Conservation (phyloP, 768 basidiomycete species). For the Tricholoma saponaceum region DNA sequence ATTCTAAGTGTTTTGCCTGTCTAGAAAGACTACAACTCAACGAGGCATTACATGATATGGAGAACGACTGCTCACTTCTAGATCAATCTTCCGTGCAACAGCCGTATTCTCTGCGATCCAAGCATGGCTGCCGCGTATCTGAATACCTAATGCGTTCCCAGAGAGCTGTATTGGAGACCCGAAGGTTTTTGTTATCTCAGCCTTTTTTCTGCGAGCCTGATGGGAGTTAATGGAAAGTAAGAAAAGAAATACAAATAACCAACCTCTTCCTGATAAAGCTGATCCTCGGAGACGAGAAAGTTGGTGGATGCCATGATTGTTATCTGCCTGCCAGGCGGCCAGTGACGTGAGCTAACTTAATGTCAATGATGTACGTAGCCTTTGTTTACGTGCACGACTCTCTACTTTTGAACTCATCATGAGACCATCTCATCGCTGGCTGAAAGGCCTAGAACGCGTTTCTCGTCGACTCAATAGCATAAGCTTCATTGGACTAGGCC, state of each 20-base stretch:
- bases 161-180: slow-evolving; percentile 77
- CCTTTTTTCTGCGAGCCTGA: slow-evolving; percentile 71
- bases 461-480: slow-evolving; percentile 45
- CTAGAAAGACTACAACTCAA: slow-evolving; percentile 33
- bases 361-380: too few relatives aligned
- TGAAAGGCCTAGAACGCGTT: slow-evolving; percentile 34
- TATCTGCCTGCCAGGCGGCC: background rate
- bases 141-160: slow-evolving; percentile 71
- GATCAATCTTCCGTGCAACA: slow-evolving; percentile 64
- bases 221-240: slow-evolving; percentile 4
- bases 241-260: slow-evolving; percentile 18
- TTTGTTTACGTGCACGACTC: too few relatives aligned
- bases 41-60: background rate
- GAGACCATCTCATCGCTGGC: slow-evolving; percentile 43
- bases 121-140: slow-evolving; percentile 58
- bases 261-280: slow-evolving; percentile 60
- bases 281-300: slow-evolving; percentile 70
- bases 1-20: slow-evolving; percentile 74
- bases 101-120: slow-evolving; percentile 91
- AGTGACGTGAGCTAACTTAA: too few relatives aligned
- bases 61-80: slow-evolving; percentile 51
- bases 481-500: slow-evolving; percentile 82
- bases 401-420: too few relatives aligned
- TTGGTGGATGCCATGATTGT: slow-evolving; percentile 30
- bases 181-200: slow-evolving; percentile 61